These are phyloP conservation scores for Acanthamoeba quina DNA, from an alignment of 208 protist species.

Conservation along the genomic window DNA sequence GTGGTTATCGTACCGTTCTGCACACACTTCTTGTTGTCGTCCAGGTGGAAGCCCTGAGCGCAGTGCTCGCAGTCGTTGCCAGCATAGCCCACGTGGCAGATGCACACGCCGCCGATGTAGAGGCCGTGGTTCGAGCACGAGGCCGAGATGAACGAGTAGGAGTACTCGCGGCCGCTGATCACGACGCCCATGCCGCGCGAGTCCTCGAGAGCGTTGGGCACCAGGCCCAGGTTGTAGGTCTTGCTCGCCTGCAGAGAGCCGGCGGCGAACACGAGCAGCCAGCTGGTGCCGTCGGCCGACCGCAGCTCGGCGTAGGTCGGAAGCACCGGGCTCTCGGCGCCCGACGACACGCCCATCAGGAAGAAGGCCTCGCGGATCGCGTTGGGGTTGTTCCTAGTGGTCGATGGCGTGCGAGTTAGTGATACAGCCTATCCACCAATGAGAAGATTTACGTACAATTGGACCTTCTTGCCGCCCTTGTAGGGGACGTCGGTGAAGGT, in stretches of 20 bases:
- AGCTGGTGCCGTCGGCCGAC: slow-evolving; percentile 32
- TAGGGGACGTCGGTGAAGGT: slow-evolving; percentile 25
- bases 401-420: background rate
- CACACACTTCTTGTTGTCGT: background rate
- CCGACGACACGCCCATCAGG: background rate
- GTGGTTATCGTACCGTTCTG: background rate
- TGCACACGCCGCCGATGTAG: background rate
- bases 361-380: background rate
- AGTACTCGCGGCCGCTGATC: slow-evolving; percentile 40
- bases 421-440: background rate
- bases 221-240: slow-evolving; percentile 55
- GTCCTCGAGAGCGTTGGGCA: slow-evolving; percentile 11
- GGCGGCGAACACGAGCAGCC: slow-evolving; percentile 6
- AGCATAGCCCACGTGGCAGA: slow-evolving; percentile 10
- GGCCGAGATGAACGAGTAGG: slow-evolving; percentile 15
- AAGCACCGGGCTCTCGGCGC: background rate
- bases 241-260: background rate
- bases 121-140: slow-evolving; percentile 41
- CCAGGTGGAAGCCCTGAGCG: background rate
- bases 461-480: background rate
- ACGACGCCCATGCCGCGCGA: background rate
- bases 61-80: slow-evolving; percentile 62
- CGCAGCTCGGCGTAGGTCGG: slow-evolving; percentile 31
- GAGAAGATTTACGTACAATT: background rate
- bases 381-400: slow-evolving; percentile 27